Conservation (phyloP, 176 grass and related monocot species). For the Microstegium vimineum region DNA sequence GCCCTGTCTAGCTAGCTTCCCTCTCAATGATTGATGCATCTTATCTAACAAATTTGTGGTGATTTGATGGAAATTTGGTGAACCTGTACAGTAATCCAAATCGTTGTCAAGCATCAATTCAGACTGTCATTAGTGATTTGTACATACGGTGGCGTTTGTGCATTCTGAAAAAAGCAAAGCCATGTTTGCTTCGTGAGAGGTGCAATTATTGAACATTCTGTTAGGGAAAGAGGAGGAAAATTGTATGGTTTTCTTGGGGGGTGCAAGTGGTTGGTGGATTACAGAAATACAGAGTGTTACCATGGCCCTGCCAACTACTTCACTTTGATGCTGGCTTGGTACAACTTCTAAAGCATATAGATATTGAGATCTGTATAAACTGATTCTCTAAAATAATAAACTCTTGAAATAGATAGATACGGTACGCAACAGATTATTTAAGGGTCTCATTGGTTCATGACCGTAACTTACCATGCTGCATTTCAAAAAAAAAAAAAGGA, state of each 20-base stretch:
- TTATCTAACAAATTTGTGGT: conserved; percentile 1
- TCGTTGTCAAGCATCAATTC: background rate
- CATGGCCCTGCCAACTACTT: no score
- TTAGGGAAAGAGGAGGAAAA: background rate
- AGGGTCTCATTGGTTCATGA: no score
- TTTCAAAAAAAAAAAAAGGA: no score
- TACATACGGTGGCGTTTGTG: background rate
- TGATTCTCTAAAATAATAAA: no score
- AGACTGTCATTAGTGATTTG: background rate
- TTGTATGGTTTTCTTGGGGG: background rate
- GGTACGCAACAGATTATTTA: no score
- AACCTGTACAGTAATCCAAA: background rate
- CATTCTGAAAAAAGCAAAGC: background rate
- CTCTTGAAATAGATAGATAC: no score
- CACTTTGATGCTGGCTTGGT: no score
- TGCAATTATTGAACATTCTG: background rate
- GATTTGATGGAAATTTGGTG: background rate
- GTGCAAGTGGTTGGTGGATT: background rate
- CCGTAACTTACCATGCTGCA: no score
- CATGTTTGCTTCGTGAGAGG: background rate
- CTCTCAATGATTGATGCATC: background rate
- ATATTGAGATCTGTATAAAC: no score
- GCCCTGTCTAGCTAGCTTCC: conserved; percentile 33
- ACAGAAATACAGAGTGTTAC: background rate
- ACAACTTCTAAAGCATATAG: no score